Percentiles rank a stretch among this genome's conserved stretches.
Evolutionary conservation across 1,284 basidiomycete species (phyloP).

Genomic region (Pholiota adiposa): DNA sequence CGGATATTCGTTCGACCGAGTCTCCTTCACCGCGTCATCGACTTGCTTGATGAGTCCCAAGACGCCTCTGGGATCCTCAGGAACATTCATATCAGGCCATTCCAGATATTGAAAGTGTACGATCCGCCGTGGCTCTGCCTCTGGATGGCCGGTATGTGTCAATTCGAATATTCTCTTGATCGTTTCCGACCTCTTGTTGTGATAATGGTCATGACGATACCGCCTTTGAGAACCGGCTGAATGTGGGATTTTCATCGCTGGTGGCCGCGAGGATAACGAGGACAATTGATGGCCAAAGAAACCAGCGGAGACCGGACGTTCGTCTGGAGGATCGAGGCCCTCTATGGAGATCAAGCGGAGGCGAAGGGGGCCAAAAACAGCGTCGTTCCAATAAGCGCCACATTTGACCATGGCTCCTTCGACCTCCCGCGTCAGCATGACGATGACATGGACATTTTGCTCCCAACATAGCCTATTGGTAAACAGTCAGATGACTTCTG

Average conservation of each 20-base stretch:
- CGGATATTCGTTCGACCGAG: slow-evolving; percentile 28
- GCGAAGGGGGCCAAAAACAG: slow-evolving; percentile 71
- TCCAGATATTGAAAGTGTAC: slow-evolving; percentile 88
- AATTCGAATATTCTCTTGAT: slow-evolving; percentile 78
- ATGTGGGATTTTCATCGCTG: slow-evolving; percentile 16
- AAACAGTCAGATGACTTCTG: no score
- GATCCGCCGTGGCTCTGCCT: slow-evolving; percentile 60
- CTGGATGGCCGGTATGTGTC: slow-evolving; percentile 61
- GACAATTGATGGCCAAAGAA: slow-evolving; percentile 26
- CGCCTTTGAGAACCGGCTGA: slow-evolving; percentile 21
- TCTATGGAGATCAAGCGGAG: slow-evolving; percentile 68
- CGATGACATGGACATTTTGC: slow-evolving; percentile 79
- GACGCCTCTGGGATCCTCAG: slow-evolving; percentile 77
- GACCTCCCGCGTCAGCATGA: slow-evolving; percentile 91
- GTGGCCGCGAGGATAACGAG: slow-evolving; percentile 13
- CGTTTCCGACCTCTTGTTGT: slow-evolving; percentile 27
- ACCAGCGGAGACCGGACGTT: slow-evolving; percentile 26
- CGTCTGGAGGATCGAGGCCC: slow-evolving; percentile 38
- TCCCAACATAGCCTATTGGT: slow-evolving; percentile 73
- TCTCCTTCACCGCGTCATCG: slow-evolving; percentile 52
- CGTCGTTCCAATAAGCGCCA: slow-evolving; percentile 87
- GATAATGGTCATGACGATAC: slow-evolving; percentile 24
- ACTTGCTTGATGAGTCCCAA: slow-evolving; percentile 73
- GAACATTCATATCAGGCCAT: slow-evolving; percentile 96
- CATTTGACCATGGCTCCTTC: slow-evolving; percentile 92